Evolutionary conservation across 192 early-diverging fungal genomes (phyloP).

Genomic region (Helicostylum pulchrum): DNA sequence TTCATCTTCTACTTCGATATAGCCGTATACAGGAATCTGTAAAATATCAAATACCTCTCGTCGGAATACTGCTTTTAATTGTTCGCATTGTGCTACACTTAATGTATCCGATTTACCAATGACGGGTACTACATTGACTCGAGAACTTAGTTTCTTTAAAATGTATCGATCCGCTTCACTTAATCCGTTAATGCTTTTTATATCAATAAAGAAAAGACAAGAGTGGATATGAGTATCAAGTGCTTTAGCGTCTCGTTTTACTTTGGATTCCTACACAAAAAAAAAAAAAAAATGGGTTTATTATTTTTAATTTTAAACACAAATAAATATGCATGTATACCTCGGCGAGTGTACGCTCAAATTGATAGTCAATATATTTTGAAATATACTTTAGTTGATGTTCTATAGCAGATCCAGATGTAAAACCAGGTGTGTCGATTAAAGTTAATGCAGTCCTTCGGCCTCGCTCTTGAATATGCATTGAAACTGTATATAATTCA

Average conservation of each 20-base stretch:
- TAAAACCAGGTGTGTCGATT: conserved; percentile 86
- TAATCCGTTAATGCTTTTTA: conserved; percentile 56
- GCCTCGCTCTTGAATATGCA: conserved; percentile 79
- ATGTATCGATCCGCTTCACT: conserved; percentile 42
- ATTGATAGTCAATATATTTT: conserved; percentile 75
- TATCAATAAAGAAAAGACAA: conserved; percentile 87
- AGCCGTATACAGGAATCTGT: conserved; percentile 72
- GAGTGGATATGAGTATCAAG: conserved; percentile 82
- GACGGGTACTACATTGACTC: conserved; percentile 82
- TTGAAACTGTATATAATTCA: conserved; percentile 60
- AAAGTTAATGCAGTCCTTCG: conserved; percentile 79
- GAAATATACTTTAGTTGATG: conserved; percentile 46
- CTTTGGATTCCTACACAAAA: conserved; percentile 54
- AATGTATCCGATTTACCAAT: conserved; percentile 81
- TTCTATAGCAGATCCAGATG: conserved; percentile 60
- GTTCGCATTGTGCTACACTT: conserved; percentile 63
- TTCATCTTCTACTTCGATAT: conserved; percentile 34
- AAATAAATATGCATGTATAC: conserved; percentile 24
- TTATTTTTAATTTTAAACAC: neutral
- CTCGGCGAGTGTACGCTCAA: conserved; percentile 58
- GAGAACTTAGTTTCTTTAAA: conserved; percentile 68
- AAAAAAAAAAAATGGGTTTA: neutral
- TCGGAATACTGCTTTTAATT: conserved; percentile 69
- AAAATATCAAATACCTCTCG: conserved; percentile 70
- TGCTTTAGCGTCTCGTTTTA: conserved; percentile 68